phyloP scores from a whole-genome alignment of 2,329 filamentous ascomycete genomes.

The Aspergillus sp. region DNA sequence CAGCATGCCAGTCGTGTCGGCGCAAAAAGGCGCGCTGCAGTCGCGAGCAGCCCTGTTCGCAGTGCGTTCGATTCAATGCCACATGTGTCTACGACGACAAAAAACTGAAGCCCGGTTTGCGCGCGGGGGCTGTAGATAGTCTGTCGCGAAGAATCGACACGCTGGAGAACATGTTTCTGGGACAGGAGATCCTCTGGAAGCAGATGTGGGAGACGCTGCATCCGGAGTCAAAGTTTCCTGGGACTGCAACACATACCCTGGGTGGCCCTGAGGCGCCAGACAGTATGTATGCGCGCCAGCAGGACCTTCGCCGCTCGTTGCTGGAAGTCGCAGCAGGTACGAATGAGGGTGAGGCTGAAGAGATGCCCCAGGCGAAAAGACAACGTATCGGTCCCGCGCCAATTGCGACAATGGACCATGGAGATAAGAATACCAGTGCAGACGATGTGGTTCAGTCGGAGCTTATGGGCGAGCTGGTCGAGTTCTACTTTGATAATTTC shows the following conservation, averaged over 20 bases:
- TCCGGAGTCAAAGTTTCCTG: neutral
- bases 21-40: constrained; percentile 50
- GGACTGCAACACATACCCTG: neutral
- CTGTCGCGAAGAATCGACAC: constrained; percentile 31
- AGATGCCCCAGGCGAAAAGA: neutral
- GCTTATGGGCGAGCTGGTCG: constrained; percentile 27
- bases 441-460: constrained; percentile 10
- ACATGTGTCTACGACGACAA: constrained; percentile 36
- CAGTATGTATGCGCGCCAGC: constrained; percentile 3
- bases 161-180: constrained; percentile 23
- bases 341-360: neutral
- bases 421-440: neutral
- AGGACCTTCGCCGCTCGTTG: constrained; percentile 5
- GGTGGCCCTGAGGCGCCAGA: neutral
- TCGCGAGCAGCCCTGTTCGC: constrained; percentile 44
- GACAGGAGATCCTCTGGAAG: constrained; percentile 21
- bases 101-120: constrained; percentile 30
- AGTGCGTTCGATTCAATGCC: constrained; percentile 37
- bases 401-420: neutral
- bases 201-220: constrained; percentile 17
- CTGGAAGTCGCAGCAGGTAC: neutral
- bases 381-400: neutral
- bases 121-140: constrained; percentile 33
- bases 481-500: constrained; percentile 29
- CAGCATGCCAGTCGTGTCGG: constrained; percentile 44